These are phyloP conservation scores for Jaltomata sinuosa DNA, from an alignment of 257 asterid genomes.

Conservation along the genomic window DNA sequence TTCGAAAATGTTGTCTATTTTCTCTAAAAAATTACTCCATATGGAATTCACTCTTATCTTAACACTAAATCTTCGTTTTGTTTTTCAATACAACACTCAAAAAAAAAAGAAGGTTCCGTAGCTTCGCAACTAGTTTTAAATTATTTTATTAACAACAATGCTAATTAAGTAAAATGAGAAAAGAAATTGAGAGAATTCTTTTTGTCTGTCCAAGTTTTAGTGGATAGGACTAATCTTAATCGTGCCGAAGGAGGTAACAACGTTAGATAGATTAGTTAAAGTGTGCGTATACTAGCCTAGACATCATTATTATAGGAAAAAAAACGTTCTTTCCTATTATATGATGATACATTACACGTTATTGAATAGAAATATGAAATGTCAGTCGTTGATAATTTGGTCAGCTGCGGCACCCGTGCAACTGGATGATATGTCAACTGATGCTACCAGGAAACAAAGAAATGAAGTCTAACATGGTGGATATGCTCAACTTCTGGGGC, in stretches of 20 bases:
- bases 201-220: background rate
- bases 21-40: background rate
- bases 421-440: background rate
- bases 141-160: background rate
- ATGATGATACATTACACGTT: background rate
- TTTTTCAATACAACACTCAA: background rate
- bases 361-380: background rate
- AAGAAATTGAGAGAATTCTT: background rate
- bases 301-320: background rate
- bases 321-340: background rate
- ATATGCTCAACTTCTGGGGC: background rate
- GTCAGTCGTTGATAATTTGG: background rate
- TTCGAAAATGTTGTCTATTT: too few relatives aligned
- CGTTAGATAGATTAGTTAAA: background rate
- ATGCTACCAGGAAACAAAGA: background rate
- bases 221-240: background rate
- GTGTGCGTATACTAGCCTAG: background rate
- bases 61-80: background rate
- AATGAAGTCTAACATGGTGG: background rate
- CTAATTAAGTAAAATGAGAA: background rate
- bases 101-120: background rate
- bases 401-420: background rate
- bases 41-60: background rate
- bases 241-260: background rate
- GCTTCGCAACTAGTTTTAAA: background rate